Conservation (phyloP, 805 yeast genomes). For the Lipomyces spencermartinsiae region DNA sequence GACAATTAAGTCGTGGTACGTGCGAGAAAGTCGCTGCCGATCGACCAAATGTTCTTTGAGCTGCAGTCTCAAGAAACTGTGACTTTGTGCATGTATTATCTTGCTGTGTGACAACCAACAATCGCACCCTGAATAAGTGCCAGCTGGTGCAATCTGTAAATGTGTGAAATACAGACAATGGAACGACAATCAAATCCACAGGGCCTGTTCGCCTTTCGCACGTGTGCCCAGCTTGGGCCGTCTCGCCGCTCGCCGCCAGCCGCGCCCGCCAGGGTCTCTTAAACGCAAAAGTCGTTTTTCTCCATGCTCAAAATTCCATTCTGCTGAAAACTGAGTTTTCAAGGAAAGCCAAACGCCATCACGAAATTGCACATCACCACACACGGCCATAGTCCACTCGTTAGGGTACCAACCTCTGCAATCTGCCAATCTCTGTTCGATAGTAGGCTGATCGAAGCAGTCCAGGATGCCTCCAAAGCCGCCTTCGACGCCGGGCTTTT, state of each 20-base stretch:
- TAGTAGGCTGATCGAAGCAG: not conserved
- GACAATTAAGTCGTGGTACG: not conserved
- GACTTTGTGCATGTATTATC: not conserved
- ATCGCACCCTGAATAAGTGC: not conserved
- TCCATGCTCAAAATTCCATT: not conserved
- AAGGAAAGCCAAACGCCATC: not conserved
- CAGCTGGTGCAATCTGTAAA: not conserved
- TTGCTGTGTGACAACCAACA: not conserved
- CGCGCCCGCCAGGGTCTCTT: not conserved
- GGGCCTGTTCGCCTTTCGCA: not conserved
- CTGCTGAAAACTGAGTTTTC: not conserved
- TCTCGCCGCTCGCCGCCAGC: not conserved
- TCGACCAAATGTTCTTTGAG: not conserved
- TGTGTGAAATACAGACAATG: not conserved
- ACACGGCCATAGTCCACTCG: not conserved
- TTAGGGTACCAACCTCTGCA: not conserved
- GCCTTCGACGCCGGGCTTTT: slow-evolving; percentile 25
- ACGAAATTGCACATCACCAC: not conserved
- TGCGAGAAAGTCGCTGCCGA: not conserved
- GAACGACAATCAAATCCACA: not conserved
- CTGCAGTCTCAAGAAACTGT: not conserved
- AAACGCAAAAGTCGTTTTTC: not conserved
- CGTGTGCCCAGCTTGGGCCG: not conserved
- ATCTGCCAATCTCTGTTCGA: not conserved
- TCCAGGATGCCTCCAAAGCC: slow-evolving; percentile 30